Conservation (phyloP, 176 grass and related monocot genomes). For the Oryza brachyantha region DNA sequence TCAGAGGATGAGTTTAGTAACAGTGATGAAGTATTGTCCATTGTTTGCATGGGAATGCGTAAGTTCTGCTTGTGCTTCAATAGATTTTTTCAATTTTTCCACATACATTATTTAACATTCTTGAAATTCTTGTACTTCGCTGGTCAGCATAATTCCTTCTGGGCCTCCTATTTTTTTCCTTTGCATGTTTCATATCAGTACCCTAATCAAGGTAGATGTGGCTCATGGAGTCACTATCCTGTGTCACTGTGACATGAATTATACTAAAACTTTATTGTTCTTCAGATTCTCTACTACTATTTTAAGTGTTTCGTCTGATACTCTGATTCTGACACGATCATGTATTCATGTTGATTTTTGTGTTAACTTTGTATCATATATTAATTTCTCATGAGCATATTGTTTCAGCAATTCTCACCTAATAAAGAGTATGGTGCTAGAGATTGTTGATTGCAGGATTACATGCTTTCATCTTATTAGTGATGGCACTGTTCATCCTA, state of each 20-base stretch:
- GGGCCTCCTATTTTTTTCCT: neutral
- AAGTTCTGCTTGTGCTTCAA: neutral
- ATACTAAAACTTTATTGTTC: neutral
- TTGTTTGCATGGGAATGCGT: neutral
- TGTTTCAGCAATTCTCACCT: conserved; percentile 23
- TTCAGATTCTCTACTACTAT: conserved; percentile 21
- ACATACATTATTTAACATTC: neutral
- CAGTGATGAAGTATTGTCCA: neutral
- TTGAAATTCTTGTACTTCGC: neutral
- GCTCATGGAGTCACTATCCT: neutral
- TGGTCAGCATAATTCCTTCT: neutral
- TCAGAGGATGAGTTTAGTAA: neutral
- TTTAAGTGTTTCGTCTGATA: conserved; percentile 15
- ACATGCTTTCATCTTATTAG: conserved; percentile 72
- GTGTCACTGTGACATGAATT: conserved; percentile 4
- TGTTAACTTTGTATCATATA: neutral
- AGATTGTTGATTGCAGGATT: conserved; percentile 68
- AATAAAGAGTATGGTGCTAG: conserved; percentile 13
- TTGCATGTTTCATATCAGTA: neutral
- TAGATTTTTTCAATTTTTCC: neutral
- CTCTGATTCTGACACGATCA: conserved; percentile 22
- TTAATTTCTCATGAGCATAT: conserved; percentile 7
- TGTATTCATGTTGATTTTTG: neutral
- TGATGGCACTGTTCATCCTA: conserved; percentile 82
- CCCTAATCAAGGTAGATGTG: neutral